Percentiles rank a stretch among this genome's conserved stretches.
Conservation (phyloP, 202 grass and related monocot species). For the Schoenoplectus tabernaemontani region DNA sequence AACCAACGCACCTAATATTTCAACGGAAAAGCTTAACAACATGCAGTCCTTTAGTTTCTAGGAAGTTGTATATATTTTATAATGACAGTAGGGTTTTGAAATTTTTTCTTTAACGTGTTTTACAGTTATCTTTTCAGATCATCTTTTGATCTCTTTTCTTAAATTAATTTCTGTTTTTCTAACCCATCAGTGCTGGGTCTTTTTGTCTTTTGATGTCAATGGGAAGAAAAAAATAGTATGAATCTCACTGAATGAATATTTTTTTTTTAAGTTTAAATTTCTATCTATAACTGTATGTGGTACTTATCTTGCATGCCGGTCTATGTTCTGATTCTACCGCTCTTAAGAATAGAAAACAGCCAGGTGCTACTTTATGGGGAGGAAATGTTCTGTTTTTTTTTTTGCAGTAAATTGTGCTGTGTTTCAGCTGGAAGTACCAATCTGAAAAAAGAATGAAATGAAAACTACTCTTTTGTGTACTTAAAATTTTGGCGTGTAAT, state of each 20-base stretch:
- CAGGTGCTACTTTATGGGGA: background rate
- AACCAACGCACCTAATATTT: constrained; percentile 26
- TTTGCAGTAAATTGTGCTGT: background rate
- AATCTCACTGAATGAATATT: constrained; percentile 46
- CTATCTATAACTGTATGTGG: background rate
- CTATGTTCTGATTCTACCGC: background rate
- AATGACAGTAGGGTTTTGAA: constrained; percentile 35
- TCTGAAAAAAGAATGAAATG: background rate
- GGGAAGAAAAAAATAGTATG: constrained; percentile 37
- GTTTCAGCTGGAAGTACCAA: background rate
- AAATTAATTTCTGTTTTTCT: constrained; percentile 29
- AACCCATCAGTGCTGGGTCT: constrained; percentile 23
- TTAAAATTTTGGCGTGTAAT: background rate
- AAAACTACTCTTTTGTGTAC: background rate
- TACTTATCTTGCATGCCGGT: background rate
- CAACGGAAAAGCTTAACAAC: constrained; percentile 33
- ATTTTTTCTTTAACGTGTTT: constrained; percentile 16
- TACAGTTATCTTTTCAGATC: constrained; percentile 40
- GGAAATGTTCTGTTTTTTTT: background rate
- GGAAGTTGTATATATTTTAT: constrained; percentile 29
- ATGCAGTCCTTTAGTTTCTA: constrained; percentile 6
- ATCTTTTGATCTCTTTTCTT: constrained; percentile 28
- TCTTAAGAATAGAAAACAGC: background rate
- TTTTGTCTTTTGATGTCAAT: constrained; percentile 45
- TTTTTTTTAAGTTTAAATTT: background rate